These are phyloP conservation scores for Piloderma croceum DNA, from an alignment of 768 basidiomycete genomes.

Conservation along the genomic window DNA sequence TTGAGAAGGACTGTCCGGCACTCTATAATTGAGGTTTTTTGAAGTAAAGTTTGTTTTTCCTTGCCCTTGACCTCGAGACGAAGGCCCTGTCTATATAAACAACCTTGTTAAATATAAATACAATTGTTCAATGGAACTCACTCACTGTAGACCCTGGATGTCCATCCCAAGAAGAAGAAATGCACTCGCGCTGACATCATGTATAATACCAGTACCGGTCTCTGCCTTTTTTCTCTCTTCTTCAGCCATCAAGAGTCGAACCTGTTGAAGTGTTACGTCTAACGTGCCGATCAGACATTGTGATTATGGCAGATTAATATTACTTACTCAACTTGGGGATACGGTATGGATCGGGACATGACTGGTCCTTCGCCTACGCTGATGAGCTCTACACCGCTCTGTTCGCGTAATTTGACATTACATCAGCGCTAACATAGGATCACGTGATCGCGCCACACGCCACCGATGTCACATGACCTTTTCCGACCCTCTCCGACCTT, in stretches of 20 bases:
- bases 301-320: not conserved
- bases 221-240: conserved; percentile 13
- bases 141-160: conserved; percentile 16
- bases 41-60: not conserved
- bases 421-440: no score
- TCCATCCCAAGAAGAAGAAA: conserved; percentile 15
- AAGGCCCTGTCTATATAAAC: not conserved
- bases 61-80: not conserved
- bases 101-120: not conserved
- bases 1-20: not conserved
- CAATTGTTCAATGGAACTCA: not conserved
- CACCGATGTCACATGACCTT: no score
- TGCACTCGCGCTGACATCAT: conserved; percentile 7
- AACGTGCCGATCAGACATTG: not conserved
- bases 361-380: conserved; percentile 8
- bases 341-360: not conserved
- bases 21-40: not conserved
- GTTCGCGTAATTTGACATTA: no score
- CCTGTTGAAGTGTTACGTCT: conserved; percentile 8
- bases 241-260: conserved; percentile 18
- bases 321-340: not conserved
- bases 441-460: no score
- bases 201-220: not conserved
- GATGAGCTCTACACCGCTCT: no score
- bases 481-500: no score